Evolutionary conservation across 495 filamentous ascomycete species (phyloP).

Genomic region (Neurospora sp.): DNA sequence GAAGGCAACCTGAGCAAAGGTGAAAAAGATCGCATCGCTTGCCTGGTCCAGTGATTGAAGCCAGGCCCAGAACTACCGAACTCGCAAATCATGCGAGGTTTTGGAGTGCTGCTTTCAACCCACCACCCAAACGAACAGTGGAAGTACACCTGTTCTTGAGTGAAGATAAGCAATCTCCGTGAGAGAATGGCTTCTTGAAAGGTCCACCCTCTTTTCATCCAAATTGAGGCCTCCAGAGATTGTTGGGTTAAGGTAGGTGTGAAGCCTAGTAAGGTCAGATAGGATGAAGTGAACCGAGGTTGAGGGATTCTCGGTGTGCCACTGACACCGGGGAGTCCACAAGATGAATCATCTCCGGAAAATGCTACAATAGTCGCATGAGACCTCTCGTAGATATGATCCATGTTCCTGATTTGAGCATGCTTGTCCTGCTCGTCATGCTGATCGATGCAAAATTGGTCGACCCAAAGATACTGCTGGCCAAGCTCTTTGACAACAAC

Average conservation of each 20-base stretch:
- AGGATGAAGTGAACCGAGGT: neutral
- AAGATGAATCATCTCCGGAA: neutral
- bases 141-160: neutral
- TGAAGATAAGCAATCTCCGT: neutral
- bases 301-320: neutral
- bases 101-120: neutral
- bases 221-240: neutral
- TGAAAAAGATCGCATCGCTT: too few relatives aligned
- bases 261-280: fast-evolving
- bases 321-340: neutral
- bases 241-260: fast-evolving
- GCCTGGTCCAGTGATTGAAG: too few relatives aligned
- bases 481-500: neutral
- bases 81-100: too few relatives aligned
- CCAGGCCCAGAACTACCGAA: too few relatives aligned
- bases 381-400: neutral
- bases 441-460: slow-evolving; percentile 8
- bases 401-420: neutral
- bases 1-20: too few relatives aligned
- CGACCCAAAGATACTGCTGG: slow-evolving; percentile 5
- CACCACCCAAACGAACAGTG: neutral
- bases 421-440: neutral
- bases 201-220: neutral
- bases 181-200: neutral
- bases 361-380: neutral